Conservation (phyloP, 1,284 basidiomycete species). For the Ganoderma lingzhi region DNA sequence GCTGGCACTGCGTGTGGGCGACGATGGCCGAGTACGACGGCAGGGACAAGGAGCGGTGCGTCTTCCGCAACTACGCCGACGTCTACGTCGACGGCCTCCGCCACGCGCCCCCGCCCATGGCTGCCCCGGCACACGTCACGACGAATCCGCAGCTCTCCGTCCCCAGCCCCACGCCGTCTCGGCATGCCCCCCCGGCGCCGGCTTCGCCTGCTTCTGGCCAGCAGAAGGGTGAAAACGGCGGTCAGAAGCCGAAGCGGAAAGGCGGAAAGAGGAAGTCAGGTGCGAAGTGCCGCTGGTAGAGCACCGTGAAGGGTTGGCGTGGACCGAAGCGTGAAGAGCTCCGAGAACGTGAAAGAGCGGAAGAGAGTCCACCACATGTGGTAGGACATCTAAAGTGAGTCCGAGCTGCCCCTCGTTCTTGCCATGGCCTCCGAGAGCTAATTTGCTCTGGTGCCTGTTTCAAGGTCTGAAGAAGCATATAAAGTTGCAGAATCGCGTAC, state of each 20-base stretch:
- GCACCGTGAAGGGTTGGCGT: background rate
- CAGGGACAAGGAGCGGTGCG: conserved; percentile 46
- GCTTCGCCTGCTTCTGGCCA: conserved; percentile 4
- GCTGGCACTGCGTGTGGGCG: conserved; percentile 73
- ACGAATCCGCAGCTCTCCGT: conserved; percentile 12
- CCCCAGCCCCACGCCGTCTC: background rate
- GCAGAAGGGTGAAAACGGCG: conserved; percentile 13
- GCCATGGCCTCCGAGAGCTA: background rate
- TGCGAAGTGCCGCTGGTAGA: background rate
- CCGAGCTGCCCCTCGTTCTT: background rate
- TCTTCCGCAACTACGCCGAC: conserved; percentile 69
- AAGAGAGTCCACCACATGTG: background rate
- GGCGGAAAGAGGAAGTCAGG: conserved; percentile 22
- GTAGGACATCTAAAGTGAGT: background rate
- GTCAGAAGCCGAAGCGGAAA: conserved; percentile 24
- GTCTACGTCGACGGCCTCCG: conserved; percentile 50
- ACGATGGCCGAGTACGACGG: conserved; percentile 59
- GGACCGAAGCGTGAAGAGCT: conserved; percentile 2
- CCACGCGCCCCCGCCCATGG: conserved; percentile 1
- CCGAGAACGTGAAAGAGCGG: background rate
- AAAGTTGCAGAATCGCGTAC: background rate
- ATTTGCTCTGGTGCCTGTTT: conserved; percentile 1
- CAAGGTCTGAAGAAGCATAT: background rate
- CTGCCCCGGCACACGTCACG: conserved; percentile 9
- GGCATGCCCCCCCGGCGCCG: background rate